Evolutionary conservation across 176 grass and related monocot species (phyloP).

Genomic region (Carex pumila): DNA sequence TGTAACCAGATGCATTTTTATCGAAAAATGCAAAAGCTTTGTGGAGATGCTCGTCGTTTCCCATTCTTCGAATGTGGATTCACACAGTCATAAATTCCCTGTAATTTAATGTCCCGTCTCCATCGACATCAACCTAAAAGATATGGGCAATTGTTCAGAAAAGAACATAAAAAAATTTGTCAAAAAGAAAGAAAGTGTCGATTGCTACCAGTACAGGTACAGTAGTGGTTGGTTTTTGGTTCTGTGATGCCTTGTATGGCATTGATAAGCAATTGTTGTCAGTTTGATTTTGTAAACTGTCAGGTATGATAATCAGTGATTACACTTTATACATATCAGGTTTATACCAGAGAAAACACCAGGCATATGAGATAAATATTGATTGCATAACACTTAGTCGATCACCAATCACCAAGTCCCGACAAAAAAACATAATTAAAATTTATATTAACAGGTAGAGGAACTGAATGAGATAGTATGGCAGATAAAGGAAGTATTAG

Average conservation of each 20-base stretch:
- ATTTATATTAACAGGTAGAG: background rate
- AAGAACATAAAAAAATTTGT: background rate
- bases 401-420: background rate
- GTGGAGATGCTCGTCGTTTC: constrained; percentile 65
- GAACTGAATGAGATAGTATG: background rate
- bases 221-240: background rate
- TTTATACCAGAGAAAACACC: too few species aligned
- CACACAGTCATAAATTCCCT: constrained; percentile 75
- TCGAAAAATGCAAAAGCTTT: constrained; percentile 80
- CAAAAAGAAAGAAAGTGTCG: background rate
- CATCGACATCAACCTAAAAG: constrained; percentile 55
- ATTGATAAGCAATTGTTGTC: background rate
- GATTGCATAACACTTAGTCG: too few species aligned
- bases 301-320: background rate
- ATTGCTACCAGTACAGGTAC: background rate
- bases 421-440: background rate
- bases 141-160: background rate
- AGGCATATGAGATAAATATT: too few species aligned
- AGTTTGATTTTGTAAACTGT: background rate
- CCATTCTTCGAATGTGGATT: constrained; percentile 62
- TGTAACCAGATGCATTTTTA: constrained; percentile 55
- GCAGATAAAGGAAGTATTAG: background rate
- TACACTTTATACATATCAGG: background rate
- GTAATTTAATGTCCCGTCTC: constrained; percentile 66
- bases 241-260: background rate